These are phyloP conservation scores for Aspergillus terreus DNA, from an alignment of 2,329 filamentous ascomycete species.

Conservation along the genomic window DNA sequence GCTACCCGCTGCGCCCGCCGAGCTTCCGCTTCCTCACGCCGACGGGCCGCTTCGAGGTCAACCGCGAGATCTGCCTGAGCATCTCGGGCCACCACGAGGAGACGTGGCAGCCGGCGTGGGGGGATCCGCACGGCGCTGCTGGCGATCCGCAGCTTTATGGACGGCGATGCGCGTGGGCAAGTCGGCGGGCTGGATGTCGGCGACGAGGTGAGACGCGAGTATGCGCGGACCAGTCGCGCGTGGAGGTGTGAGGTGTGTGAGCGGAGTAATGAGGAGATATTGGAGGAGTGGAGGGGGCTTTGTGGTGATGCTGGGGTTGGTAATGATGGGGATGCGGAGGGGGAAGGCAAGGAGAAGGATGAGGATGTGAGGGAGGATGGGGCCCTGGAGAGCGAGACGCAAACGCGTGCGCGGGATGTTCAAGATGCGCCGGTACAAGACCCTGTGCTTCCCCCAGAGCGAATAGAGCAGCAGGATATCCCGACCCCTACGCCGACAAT, in stretches of 20 bases:
- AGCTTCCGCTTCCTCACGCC: conserved; percentile 95
- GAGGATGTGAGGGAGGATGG: neutral
- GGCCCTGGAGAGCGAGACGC: neutral
- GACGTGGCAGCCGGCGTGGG: conserved; percentile 98
- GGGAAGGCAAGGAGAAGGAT: conserved; percentile 8
- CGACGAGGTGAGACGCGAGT: conserved; percentile 61
- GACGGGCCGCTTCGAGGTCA: conserved; percentile 88
- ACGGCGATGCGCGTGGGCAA: conserved; percentile 81
- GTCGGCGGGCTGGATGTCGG: conserved; percentile 81
- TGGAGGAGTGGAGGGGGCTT: conserved; percentile 64
- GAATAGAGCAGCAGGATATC: no score
- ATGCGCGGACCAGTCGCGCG: conserved; percentile 62
- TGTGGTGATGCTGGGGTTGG: conserved; percentile 35
- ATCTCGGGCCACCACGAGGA: conserved; percentile 97
- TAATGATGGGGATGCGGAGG: conserved; percentile 23
- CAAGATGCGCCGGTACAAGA: neutral
- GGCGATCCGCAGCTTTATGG: conserved; percentile 85
- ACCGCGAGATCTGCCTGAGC: conserved; percentile 91
- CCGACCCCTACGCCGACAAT: neutral
- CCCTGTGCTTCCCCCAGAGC: no score
- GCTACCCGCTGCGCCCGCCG: conserved; percentile 87
- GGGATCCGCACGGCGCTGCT: conserved; percentile 84
- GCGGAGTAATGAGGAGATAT: conserved; percentile 62
- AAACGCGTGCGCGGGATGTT: neutral
- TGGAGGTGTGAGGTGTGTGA: conserved; percentile 71